Evolutionary conservation across 2,329 filamentous ascomycete genomes (phyloP), one percentile per base, ranked within the genome.

Genomic region (Ascochyta rabiei): DNA sequence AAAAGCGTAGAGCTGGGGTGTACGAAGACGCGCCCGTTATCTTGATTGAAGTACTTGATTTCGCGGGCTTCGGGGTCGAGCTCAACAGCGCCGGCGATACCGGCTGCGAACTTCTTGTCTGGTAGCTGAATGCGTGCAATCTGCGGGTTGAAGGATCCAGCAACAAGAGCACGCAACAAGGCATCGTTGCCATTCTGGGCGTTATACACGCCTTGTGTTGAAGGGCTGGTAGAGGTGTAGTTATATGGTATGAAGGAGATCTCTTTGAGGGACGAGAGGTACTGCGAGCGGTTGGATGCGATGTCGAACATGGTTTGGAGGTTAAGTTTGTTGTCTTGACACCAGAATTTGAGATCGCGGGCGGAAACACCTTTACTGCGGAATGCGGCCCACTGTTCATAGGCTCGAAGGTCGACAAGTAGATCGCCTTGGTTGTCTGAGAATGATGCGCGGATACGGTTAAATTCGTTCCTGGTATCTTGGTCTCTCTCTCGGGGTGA

Each of bases 111-210:
- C 75, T 97, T 98, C 80, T 96, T 96, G 77, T 96, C 91, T 0
- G 95, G 95, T 64, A 97, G 91, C 61, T 92, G 89, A 70, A 99
- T 96, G 48, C 93, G 86, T 13, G 92, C 92, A 61, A 97, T 86
- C 75, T 98, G 93, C 0, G 95, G 95, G 35, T 80, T 80, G 74
- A 84, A 82, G 3, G 81, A 75, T 13, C 77, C 81, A 2, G 81
- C 81, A 8, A 81, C 75, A 15, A 82, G 69, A 4, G 79, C 78
- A 24, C 80, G 79, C 4, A 82, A 57, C 2, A 82, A 75, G 0
- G 76, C 72, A 19, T 76, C 76, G 55, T 80, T 80, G 41, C 70
- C 66, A 50, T 79, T 80, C 60, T 81, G 76, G 48, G 81, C 81
- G 56, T 83, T 82, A 49, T 84, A 76, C 1, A 53, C 39, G 21